phyloP scores from a whole-genome alignment of 2,329 filamentous ascomycete species.

The Ceratocystis papillata region DNA sequence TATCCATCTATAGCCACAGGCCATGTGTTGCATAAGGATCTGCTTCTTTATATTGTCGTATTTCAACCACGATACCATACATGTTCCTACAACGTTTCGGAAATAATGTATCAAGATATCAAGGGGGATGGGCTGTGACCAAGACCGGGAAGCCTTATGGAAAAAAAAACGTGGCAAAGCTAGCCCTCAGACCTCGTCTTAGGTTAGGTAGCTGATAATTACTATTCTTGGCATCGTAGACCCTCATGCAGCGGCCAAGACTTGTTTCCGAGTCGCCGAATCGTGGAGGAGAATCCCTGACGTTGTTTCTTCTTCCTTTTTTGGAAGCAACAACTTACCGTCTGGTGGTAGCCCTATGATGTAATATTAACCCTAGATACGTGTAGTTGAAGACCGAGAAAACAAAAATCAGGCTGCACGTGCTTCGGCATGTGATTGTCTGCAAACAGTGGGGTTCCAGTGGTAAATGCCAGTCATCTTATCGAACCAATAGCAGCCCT shows the following conservation, averaged over 20 bases:
- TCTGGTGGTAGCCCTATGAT: neutral
- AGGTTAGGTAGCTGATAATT: too few species aligned
- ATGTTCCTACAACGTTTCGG: neutral
- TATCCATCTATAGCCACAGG: neutral
- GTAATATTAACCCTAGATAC: neutral
- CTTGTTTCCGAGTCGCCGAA: neutral
- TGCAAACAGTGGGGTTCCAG: neutral
- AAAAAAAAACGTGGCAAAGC: too few species aligned
- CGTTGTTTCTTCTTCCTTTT: neutral
- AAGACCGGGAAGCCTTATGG: fast-evolving
- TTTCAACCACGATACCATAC: neutral
- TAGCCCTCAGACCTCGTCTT: too few species aligned
- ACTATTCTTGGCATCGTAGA: neutral
- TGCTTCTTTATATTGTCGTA: neutral
- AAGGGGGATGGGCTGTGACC: too few species aligned
- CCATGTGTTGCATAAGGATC: neutral
- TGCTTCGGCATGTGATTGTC: neutral
- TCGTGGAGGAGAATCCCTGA: neutral
- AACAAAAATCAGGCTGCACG: neutral
- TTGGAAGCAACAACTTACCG: slow-evolving; percentile 2
- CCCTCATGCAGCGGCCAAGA: neutral
- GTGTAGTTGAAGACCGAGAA: too few species aligned
- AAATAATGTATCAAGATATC: neutral
- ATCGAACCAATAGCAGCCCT: neutral
- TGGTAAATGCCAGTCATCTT: neutral